These are phyloP conservation scores for Fulvia fulva DNA, from an alignment of 2,329 filamentous ascomycete genomes.

Conservation along the genomic window DNA sequence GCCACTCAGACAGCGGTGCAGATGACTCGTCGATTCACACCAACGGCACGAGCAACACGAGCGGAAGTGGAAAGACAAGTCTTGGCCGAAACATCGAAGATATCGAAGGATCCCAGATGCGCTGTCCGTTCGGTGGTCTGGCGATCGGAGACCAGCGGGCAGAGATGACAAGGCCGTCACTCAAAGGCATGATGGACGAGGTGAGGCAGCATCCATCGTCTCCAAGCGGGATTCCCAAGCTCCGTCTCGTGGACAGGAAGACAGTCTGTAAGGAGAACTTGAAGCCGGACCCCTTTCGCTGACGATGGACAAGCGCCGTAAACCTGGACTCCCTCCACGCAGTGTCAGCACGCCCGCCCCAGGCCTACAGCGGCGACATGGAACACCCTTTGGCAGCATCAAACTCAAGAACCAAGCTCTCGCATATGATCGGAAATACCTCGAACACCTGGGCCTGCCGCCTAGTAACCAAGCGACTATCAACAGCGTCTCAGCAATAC, in stretches of 20 bases:
- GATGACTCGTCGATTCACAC: conserved; percentile 9
- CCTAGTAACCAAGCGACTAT: background rate
- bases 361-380: background rate
- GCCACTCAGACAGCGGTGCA: background rate
- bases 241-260: conserved; percentile 18
- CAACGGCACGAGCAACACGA: conserved; percentile 11
- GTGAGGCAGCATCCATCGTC: background rate
- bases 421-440: background rate
- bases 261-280: conserved; percentile 16
- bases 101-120: background rate
- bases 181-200: conserved; percentile 10
- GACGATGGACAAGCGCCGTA: background rate
- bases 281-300: conserved; percentile 2
- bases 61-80: conserved; percentile 15
- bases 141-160: conserved; percentile 9
- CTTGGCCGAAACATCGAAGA: conserved; percentile 8
- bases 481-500: background rate
- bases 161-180: conserved; percentile 10
- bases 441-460: background rate
- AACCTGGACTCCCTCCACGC: background rate
- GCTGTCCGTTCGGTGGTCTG: conserved; percentile 14
- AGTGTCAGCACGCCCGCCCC: background rate
- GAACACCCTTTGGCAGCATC: background rate
- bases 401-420: background rate
- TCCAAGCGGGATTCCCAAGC: conserved; percentile 11